These are phyloP conservation scores for Fusarium albidum DNA, from an alignment of 2,329 filamentous ascomycete genomes.

Conservation along the genomic window DNA sequence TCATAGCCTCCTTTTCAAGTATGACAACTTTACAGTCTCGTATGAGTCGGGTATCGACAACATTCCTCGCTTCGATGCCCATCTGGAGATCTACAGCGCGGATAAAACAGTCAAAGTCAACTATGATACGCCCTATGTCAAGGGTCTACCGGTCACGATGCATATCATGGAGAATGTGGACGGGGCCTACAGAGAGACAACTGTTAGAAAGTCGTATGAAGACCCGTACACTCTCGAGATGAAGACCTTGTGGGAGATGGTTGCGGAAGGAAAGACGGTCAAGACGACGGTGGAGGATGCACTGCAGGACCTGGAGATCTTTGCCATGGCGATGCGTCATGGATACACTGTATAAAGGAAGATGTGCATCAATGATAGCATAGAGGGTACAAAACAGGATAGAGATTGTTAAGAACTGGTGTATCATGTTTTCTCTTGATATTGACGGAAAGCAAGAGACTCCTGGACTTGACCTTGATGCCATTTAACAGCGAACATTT, in stretches of 20 bases:
- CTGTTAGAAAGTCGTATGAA: constrained; percentile 54
- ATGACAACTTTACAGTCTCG: constrained; percentile 52
- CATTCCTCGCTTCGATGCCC: constrained; percentile 59
- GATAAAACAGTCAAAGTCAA: constrained; percentile 59
- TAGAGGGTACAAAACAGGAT: too few relatives aligned
- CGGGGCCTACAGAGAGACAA: constrained; percentile 49
- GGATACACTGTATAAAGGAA: neutral
- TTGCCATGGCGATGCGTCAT: constrained; percentile 11
- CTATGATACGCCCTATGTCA: constrained; percentile 63
- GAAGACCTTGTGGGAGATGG: constrained; percentile 43
- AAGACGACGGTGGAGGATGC: constrained; percentile 44
- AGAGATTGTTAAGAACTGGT: too few relatives aligned
- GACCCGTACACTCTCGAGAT: constrained; percentile 51
- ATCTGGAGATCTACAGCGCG: constrained; percentile 56
- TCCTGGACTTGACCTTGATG: too few relatives aligned
- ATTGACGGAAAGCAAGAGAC: too few relatives aligned
- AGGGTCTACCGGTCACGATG: constrained; percentile 45
- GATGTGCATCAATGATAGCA: too few relatives aligned
- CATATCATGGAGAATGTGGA: constrained; percentile 52
- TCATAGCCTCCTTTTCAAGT: neutral
- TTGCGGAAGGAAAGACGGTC: constrained; percentile 26
- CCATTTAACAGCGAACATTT: too few relatives aligned
- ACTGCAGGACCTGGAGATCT: constrained; percentile 43
- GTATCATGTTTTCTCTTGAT: too few relatives aligned
- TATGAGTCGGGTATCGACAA: constrained; percentile 63